phyloP scores from a whole-genome alignment of 768 basidiomycete genomes.

The Suillus tomentosus region DNA sequence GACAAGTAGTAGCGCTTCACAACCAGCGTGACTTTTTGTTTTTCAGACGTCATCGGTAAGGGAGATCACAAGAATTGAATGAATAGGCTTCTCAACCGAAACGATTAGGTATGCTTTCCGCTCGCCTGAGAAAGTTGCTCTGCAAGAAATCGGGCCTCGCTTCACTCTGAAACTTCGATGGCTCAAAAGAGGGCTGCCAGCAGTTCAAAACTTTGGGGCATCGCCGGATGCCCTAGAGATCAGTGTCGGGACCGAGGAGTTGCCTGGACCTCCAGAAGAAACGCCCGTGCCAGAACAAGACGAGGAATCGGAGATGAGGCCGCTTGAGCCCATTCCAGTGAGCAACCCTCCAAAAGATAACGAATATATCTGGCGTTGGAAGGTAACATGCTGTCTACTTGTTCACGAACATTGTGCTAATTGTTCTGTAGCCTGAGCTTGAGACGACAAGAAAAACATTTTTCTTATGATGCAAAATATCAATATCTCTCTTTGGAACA shows the following conservation, averaged over 20 bases:
- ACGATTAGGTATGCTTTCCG: conserved; percentile 81
- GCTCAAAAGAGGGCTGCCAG: conserved; percentile 86
- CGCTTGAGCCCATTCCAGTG: conserved; percentile 11
- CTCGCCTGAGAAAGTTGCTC: conserved; percentile 83
- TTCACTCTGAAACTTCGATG: conserved; percentile 94
- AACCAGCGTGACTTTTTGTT: conserved; percentile 98
- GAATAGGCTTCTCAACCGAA: conserved; percentile 14
- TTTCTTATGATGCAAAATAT: conserved; percentile 59
- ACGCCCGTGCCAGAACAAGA: conserved; percentile 18
- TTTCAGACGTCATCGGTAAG: conserved; percentile 91
- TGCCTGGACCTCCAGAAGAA: conserved; percentile 19
- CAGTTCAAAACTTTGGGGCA: conserved; percentile 70
- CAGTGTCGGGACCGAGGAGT: conserved; percentile 44
- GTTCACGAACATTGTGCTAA: conserved; percentile 12
- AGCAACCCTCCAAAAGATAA: conserved; percentile 66
- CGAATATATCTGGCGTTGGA: conserved; percentile 89
- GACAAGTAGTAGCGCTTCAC: conserved; percentile 96
- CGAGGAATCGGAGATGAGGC: conserved; percentile 23
- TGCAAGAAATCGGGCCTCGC: conserved; percentile 97
- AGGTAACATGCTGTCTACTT: conserved; percentile 52
- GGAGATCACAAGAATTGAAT: conserved; percentile 10
- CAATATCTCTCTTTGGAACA: neutral
- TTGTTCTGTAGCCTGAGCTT: conserved; percentile 72
- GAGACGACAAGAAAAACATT: conserved; percentile 90
- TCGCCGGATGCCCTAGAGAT: conserved; percentile 57